A percentile compares a stretch with the other conserved stretches of the same genome.
Conservation (phyloP, 108 stramenopile species). For the Chaetoceros muelleri region DNA sequence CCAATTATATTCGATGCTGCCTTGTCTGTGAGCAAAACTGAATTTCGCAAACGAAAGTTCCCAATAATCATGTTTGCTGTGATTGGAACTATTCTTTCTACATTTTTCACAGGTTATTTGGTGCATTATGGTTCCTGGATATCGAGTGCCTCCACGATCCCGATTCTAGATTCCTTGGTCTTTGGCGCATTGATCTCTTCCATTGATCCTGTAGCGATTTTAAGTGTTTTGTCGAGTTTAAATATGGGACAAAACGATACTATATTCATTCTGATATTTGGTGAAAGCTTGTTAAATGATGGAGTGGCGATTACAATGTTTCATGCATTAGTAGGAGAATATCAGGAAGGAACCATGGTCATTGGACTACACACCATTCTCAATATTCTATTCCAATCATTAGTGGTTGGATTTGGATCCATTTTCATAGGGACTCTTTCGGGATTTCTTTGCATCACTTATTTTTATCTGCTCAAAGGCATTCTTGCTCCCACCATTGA, state of each 20-base stretch:
- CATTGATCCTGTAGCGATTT: slow-evolving; percentile 47
- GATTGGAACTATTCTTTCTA: slow-evolving; percentile 55
- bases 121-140: slow-evolving; percentile 31
- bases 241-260: slow-evolving; percentile 30
- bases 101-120: slow-evolving; percentile 53
- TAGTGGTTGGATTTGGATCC: slow-evolving; percentile 65
- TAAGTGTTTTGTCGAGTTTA: slow-evolving; percentile 31
- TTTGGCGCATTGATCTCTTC: slow-evolving; percentile 48
- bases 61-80: slow-evolving; percentile 73
- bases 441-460: slow-evolving; percentile 49
- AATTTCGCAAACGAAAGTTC: slow-evolving; percentile 58
- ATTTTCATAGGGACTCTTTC: slow-evolving; percentile 59
- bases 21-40: slow-evolving; percentile 50
- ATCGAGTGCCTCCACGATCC: slow-evolving; percentile 6
- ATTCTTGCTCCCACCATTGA: slow-evolving; percentile 70
- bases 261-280: slow-evolving; percentile 63
- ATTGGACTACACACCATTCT: slow-evolving; percentile 23
- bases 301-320: slow-evolving; percentile 61
- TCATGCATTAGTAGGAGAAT: slow-evolving; percentile 32
- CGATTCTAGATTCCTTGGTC: slow-evolving; percentile 27
- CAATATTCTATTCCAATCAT: slow-evolving; percentile 37
- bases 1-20: slow-evolving; percentile 43
- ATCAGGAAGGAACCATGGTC: slow-evolving; percentile 9
- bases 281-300: slow-evolving; percentile 66
- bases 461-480: slow-evolving; percentile 72